These are phyloP conservation scores for Torulaspora microellipsoides DNA, from an alignment of 805 yeast genomes.

Conservation along the genomic window DNA sequence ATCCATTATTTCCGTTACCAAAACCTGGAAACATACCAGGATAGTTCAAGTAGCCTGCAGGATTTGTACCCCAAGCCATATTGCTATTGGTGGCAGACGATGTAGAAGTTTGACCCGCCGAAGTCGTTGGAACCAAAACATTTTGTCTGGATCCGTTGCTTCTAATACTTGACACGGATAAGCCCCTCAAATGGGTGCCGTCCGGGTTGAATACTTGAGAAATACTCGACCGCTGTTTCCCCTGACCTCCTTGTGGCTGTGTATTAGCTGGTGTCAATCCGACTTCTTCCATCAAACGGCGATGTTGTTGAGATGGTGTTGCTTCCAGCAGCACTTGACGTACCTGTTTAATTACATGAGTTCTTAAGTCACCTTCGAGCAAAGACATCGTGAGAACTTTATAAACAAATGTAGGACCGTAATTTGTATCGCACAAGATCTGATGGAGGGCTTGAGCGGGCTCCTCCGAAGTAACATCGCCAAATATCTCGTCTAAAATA, in stretches of 20 bases:
- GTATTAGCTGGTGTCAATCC: constrained; percentile 47
- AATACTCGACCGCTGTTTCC: constrained; percentile 23
- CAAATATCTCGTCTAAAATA: constrained; percentile 64
- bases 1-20: constrained; percentile 9
- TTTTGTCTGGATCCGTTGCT: constrained; percentile 31
- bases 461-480: constrained; percentile 37
- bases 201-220: constrained; percentile 26
- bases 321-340: constrained; percentile 57
- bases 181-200: constrained; percentile 27
- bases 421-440: constrained; percentile 60
- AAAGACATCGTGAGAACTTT: constrained; percentile 74
- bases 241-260: constrained; percentile 8
- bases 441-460: constrained; percentile 49
- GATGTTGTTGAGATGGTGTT: constrained; percentile 67
- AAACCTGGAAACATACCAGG: constrained; percentile 33
- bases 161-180: constrained; percentile 31
- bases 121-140: constrained; percentile 12
- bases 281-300: constrained; percentile 86
- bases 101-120: constrained; percentile 9
- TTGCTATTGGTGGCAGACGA: constrained; percentile 7
- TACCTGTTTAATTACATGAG: constrained; percentile 55
- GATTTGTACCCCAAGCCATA: constrained; percentile 14
- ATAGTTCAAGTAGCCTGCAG: constrained; percentile 20
- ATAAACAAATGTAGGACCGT: constrained; percentile 74
- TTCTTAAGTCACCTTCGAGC: constrained; percentile 52